Evolutionary conservation across 1,139 yeast species (phyloP), one percentile per base, ranked within the genome.

Genomic region (Kurtzmaniella natalensis): DNA sequence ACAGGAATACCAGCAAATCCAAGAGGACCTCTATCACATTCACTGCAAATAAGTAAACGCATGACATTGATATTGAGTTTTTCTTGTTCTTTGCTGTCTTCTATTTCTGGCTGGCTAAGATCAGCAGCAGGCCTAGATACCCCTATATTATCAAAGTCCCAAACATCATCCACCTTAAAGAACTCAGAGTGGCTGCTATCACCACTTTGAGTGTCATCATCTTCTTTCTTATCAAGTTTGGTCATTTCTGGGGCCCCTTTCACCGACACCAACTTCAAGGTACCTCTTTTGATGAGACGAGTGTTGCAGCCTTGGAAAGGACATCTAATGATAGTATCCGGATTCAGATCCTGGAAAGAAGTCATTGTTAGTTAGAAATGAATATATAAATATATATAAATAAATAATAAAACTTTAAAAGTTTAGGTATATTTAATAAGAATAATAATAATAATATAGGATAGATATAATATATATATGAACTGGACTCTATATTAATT

Each of bases 111-210:
- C 11, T 53, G 41, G 2, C 38, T 28, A 7, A 51, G 40, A 10
- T 53, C 47, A 13, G 57, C 55, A 7, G 72, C 39, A 18, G 77
- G 69, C 50, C 69, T 63, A 1, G 88, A 79, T 2, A 82, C 92
- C 1, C 87, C 89, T 30, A 82, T 72, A 47, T 82, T 82, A 44
- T 81, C 89, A 46, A 82, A 82, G 43, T 76, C 82, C 89, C 89
- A 82, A 39, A 78, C 77, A 45, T 81, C 85, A 3, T 59, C 48
- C 7, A 35, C 28, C 24, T 27, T 36, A n/a, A 10, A 35, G 18
- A 32, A 31, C 11, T 7, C 15, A 4, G 21, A 5, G 11, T 30
- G 22, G 26, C 15, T 23, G 14, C 26, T 23, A 11, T 23, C 16
- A 7, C 16, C 5, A 15, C 36, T 15, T n/a, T 9, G 18, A 28